Conservation (phyloP, 1,284 basidiomycete genomes). For the Apiotrichum veenhuisii region DNA sequence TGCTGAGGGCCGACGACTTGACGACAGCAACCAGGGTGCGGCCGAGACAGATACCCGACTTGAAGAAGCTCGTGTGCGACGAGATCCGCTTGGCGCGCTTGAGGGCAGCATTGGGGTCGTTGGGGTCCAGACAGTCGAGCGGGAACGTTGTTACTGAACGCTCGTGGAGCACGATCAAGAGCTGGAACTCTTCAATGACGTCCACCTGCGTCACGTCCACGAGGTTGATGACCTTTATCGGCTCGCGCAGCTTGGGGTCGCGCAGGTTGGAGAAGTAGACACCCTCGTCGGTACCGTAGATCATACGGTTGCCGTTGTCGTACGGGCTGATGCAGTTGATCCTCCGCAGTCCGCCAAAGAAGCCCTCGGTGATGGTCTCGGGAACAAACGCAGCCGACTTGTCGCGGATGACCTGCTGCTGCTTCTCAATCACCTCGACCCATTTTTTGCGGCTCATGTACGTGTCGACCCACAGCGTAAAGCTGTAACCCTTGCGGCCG, state of each 20-base stretch:
- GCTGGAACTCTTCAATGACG: slow-evolving; percentile 91
- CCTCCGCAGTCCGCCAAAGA: slow-evolving; percentile 75
- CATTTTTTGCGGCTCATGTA: slow-evolving; percentile 85
- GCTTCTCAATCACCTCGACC: slow-evolving; percentile 86
- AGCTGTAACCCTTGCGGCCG: slow-evolving; percentile 86
- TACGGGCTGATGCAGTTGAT: slow-evolving; percentile 95
- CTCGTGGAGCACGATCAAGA: slow-evolving; percentile 94
- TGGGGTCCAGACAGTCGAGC: slow-evolving; percentile 76
- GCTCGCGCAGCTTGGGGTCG: slow-evolving; percentile 68
- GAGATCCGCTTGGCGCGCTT: slow-evolving; percentile 94
- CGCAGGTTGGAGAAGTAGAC: slow-evolving; percentile 88
- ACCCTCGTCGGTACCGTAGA: slow-evolving; percentile 95
- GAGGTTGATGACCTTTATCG: slow-evolving; percentile 83
- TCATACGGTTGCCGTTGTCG: slow-evolving; percentile 78
- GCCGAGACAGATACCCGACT: slow-evolving; percentile 87
- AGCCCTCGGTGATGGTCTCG: slow-evolving; percentile 76
- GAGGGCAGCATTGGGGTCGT: slow-evolving; percentile 83
- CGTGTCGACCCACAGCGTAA: slow-evolving; percentile 89
- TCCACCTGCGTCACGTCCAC: slow-evolving; percentile 93
- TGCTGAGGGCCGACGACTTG: slow-evolving; percentile 89
- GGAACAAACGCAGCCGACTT: slow-evolving; percentile 85
- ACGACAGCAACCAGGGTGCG: slow-evolving; percentile 96
- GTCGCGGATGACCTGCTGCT: slow-evolving; percentile 80
- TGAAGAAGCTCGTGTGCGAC: slow-evolving; percentile 97
- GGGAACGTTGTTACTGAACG: slow-evolving; percentile 95